Base-by-base conservation (phyloP, 2,329 filamentous ascomycete species). In the Cytospora leucostoma region DNA sequence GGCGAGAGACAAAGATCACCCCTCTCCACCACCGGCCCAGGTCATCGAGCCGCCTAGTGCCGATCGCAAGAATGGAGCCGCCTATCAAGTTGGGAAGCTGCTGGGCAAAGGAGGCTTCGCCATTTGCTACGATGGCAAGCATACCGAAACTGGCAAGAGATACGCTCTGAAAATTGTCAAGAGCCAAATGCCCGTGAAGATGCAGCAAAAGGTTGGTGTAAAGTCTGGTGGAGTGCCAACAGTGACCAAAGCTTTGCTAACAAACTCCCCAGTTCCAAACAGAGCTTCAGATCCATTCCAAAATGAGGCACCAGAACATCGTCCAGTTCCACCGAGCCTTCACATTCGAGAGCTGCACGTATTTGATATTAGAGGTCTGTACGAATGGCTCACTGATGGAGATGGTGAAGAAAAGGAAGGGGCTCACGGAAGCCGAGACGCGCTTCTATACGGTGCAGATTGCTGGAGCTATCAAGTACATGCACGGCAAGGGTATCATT, bases 231-330 rank as follows among this genome's bases (percentile, higher is more conserved):
- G 11, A 40, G 35, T 19, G 4, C 13, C 7, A 7, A 19, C 13
- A 15, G 34, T 33, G n/a, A 19, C 37, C 13, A 21, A 50, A 11
- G 7, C 21, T 19, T 8, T 27, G 19, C 64, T 70, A 56, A 70
- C 33, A 15, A n/a, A 3, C 13, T 4, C 17, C 47, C 53, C 49
- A 88, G 85, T 88, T 89, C 70, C 86, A 88, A 86, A 86, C 86
- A 27, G 95, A 99, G 76, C 85, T 99, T 7, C 94, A 98, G 77
- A 97, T 99, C 65, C 95, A 99, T 78, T 97, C 95, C 51, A 99
- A 98, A 75, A 94, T 99, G 87, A 88, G 89, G 63, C 95, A 99
- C 73, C 90, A 91, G 59, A 97, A 97, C 75, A 94, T 99, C 68
- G 95, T 99, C 67, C 90, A 94, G 70, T 99, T 99, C 75, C 87